Evolutionary conservation across 2,329 filamentous ascomycete genomes (phyloP).

Genomic region (Lachnellula willkommii): DNA sequence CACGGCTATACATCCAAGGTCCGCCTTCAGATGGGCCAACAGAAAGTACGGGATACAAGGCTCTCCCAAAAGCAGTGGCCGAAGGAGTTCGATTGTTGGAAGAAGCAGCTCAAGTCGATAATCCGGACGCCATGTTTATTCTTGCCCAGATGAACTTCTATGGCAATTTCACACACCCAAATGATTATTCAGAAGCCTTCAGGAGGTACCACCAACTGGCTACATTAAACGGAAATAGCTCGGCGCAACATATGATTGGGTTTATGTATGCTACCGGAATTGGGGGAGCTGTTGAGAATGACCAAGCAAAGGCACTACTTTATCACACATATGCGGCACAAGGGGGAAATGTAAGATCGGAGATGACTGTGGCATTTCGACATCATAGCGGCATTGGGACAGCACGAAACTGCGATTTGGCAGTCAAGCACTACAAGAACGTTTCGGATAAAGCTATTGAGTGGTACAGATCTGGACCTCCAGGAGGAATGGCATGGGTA

Average conservation of each 20-base stretch:
- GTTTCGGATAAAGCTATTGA: conserved; percentile 89
- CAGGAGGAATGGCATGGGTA: conserved; percentile 74
- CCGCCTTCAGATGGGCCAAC: conserved; percentile 35
- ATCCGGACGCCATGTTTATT: conserved; percentile 81
- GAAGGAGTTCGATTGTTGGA: conserved; percentile 55
- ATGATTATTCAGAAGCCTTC: conserved; percentile 75
- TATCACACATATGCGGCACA: conserved; percentile 94
- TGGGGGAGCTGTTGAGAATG: conserved; percentile 69
- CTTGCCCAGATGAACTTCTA: conserved; percentile 95
- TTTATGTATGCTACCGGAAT: conserved; percentile 95
- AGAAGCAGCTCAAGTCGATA: conserved; percentile 47
- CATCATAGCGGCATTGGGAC: conserved; percentile 82
- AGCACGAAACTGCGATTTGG: conserved; percentile 76
- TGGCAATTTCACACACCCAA: conserved; percentile 84
- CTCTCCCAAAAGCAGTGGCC: conserved; percentile 46
- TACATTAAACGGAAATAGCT: conserved; percentile 72
- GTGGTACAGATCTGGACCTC: conserved; percentile 84
- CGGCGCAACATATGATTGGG: conserved; percentile 91
- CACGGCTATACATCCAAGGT: conserved; percentile 59
- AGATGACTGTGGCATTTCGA: conserved; percentile 90
- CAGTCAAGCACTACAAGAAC: conserved; percentile 82
- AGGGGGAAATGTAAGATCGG: conserved; percentile 73
- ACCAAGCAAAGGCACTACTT: conserved; percentile 86
- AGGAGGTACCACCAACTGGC: conserved; percentile 76
- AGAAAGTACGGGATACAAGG: conserved; percentile 26